Percentiles rank a stretch among this genome's conserved stretches.
phyloP scores from a whole-genome alignment of 768 basidiomycete genomes.

The Boletus rubroflammeus region DNA sequence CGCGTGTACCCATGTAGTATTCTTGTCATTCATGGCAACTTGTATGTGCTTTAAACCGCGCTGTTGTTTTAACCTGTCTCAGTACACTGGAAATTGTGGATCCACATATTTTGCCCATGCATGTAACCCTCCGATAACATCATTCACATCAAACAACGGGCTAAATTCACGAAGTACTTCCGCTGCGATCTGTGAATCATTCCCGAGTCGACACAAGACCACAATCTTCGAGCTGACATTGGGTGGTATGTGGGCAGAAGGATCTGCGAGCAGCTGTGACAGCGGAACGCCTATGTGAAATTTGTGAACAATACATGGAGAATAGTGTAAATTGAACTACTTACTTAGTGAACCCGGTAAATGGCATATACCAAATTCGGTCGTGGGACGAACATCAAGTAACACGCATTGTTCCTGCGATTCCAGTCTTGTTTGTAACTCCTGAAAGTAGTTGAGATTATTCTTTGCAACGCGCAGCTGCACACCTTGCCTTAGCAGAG shows the following conservation, averaged over 20 bases:
- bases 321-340: conserved; percentile 31
- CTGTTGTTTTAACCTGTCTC: conserved; percentile 12
- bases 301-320: not conserved
- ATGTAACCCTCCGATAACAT: conserved; percentile 77
- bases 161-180: conserved; percentile 34
- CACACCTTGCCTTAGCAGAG: conserved; percentile 37
- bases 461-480: not conserved
- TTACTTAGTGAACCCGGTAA: conserved; percentile 72
- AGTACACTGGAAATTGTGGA: conserved; percentile 77
- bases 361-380: conserved; percentile 85
- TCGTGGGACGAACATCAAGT: conserved; percentile 76
- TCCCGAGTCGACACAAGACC: conserved; percentile 84
- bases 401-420: conserved; percentile 35
- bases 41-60: conserved; percentile 1
- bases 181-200: conserved; percentile 90
- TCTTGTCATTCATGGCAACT: conserved; percentile 1
- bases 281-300: conserved; percentile 69
- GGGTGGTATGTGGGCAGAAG: conserved; percentile 40
- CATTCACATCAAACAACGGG: conserved; percentile 42
- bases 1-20: conserved; percentile 1
- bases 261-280: conserved; percentile 56
- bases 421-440: conserved; percentile 41
- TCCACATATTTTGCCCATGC: conserved; percentile 81
- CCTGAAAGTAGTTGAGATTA: conserved; percentile 35
- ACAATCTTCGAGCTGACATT: conserved; percentile 34